Base-by-base conservation (phyloP, 345 rosid species). In the Hibiscus tridactylites region DNA sequence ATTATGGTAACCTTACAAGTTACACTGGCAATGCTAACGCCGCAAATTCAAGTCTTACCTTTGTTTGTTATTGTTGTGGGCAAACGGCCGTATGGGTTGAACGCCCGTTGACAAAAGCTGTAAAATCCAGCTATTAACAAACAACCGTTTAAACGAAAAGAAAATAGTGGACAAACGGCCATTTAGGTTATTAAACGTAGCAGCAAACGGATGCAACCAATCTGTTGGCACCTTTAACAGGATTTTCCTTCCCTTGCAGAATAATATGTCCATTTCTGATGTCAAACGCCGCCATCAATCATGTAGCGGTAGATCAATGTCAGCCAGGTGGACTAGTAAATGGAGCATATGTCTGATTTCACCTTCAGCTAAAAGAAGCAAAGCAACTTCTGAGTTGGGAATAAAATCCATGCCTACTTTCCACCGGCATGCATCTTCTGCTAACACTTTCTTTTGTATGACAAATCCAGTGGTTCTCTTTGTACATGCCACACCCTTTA, bases 401-500 rank as follows among this genome's bases (percentile, higher is more conserved):
- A 69, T 54, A 53, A 69, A 69, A 53, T 53, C 72, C 47, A 68
- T 68, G 60, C 29, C 8, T 47, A 8, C 71, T 66, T 47, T 66
- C 42, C 42, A 49, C 71, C 58, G 7, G 58, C 39, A 67, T 47
- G 71, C 71, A 67, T 49, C 71, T 28, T 53, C 53, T 33, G 61
- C 72, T 17, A 2, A 69, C 58, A 49, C 26, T 11, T 26, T 47
- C 26, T 11, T 26, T 47, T 17, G 29, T 6, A 7, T 66, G 37
- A 12, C 46, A 33, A n/a, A 21, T 7, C 37, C 2, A 4, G 54
- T 13, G 56, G 70, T 65, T 19, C 17, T 1, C 54, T 29, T 44
- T 2, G 50, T 63, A 24, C 13, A 12, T 44, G 57, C 39, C 70
- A 26, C 6, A 2, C 52, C 17, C 19, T 65, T 33, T 31, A 42